These are phyloP conservation scores for Seminavis robusta DNA, from an alignment of 108 stramenopile species.

Conservation along the genomic window DNA sequence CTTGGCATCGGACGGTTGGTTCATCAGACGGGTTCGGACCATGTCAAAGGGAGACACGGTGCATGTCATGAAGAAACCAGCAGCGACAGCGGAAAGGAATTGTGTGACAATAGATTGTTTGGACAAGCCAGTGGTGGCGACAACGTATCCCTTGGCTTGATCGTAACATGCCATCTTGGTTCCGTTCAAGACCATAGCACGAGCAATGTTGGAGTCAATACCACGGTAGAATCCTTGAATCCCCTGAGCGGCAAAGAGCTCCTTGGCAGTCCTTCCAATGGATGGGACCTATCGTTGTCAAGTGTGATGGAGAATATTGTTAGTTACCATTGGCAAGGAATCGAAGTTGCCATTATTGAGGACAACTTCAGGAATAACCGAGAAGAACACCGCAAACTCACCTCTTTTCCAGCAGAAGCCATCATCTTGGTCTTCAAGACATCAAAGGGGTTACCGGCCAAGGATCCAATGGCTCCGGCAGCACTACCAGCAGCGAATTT, in stretches of 20 bases:
- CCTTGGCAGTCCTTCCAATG: conserved; percentile 56
- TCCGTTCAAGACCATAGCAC: conserved; percentile 91
- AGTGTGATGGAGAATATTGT: too few relatives aligned
- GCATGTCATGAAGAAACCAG: conserved; percentile 94
- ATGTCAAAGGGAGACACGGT: conserved; percentile 91
- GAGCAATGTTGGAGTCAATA: conserved; percentile 85
- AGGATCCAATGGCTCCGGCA: conserved; percentile 84
- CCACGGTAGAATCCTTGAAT: conserved; percentile 91
- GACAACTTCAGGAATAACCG: too few relatives aligned
- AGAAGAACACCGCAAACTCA: too few relatives aligned
- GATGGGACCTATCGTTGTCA: too few relatives aligned
- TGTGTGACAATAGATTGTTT: conserved; percentile 55
- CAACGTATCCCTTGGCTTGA: conserved; percentile 80
- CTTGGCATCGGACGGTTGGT: conserved; percentile 88
- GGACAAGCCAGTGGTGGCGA: conserved; percentile 46
- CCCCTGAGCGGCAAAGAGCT: conserved; percentile 71
- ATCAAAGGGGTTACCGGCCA: conserved; percentile 93
- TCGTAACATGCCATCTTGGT: conserved; percentile 95
- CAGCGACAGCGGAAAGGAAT: conserved; percentile 73
- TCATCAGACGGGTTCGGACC: conserved; percentile 89
- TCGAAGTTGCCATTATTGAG: too few relatives aligned
- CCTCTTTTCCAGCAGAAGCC: conserved; percentile 62
- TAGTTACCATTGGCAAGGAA: too few relatives aligned
- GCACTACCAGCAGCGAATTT: conserved; percentile 84
- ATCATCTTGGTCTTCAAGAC: conserved; percentile 90